Evolutionary conservation across 495 filamentous ascomycete species (phyloP).

Genomic region (Glutinoglossum americanum): DNA sequence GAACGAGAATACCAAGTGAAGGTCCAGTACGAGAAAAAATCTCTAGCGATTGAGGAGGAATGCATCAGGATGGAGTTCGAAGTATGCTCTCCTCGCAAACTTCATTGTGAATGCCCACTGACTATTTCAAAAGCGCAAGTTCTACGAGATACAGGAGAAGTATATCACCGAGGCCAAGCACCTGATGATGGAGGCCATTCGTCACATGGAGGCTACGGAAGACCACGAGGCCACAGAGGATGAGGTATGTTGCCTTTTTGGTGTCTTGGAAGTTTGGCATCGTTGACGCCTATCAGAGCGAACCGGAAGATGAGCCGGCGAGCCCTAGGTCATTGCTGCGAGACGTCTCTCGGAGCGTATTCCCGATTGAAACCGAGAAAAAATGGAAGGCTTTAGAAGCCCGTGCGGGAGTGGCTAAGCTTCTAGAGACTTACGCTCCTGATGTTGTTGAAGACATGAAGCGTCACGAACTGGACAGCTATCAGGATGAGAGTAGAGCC

Average conservation of each 20-base stretch:
- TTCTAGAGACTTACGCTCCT: neutral
- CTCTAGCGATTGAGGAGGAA: neutral
- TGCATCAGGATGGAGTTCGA: neutral
- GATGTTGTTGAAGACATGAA: neutral
- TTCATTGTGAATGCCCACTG: neutral
- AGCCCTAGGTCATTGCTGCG: neutral
- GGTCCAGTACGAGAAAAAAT: neutral
- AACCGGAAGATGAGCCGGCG: neutral
- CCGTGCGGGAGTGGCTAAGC: neutral
- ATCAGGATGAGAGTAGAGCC: neutral
- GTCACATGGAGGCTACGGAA: neutral
- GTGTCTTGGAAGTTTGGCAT: neutral
- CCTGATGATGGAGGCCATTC: constrained; percentile 1
- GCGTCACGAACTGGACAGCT: neutral
- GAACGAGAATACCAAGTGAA: constrained; percentile 1
- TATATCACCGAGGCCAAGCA: neutral
- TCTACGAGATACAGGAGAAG: neutral
- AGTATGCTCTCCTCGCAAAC: neutral
- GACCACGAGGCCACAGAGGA: constrained; percentile 1
- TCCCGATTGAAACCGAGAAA: neutral
- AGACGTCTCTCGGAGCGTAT: constrained; percentile 1
- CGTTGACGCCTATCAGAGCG: neutral
- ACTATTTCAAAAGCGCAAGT: neutral
- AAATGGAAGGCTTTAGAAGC: neutral
- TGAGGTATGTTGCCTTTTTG: neutral